Evolutionary conservation across 2,329 filamentous ascomycete genomes (phyloP).

Genomic region (Aureobasidium sp.): DNA sequence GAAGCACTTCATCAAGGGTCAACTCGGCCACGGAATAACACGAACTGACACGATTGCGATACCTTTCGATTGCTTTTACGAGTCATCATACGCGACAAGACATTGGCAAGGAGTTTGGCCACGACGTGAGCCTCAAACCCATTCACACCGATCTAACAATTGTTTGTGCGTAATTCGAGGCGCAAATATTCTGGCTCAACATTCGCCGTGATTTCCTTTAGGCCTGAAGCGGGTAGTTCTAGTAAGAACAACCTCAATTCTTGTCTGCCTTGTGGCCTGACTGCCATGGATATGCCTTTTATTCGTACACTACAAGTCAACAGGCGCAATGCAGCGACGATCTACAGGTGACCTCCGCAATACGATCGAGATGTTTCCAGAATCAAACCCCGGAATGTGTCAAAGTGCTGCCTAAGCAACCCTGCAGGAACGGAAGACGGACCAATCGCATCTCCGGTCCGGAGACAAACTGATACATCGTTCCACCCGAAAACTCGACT

Average conservation of each 20-base stretch:
- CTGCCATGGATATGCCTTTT: not conserved
- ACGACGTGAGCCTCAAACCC: not conserved
- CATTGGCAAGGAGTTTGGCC: not conserved
- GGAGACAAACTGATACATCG: not conserved
- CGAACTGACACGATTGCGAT: not conserved
- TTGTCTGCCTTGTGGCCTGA: not conserved
- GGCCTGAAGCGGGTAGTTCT: not conserved
- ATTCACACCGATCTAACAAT: not conserved
- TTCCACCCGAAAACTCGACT: not conserved
- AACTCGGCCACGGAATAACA: not conserved
- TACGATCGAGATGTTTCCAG: not conserved
- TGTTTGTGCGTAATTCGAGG: not conserved
- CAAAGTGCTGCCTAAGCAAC: slow-evolving; percentile 8
- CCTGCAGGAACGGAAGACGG: slow-evolving; percentile 6
- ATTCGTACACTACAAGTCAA: not conserved
- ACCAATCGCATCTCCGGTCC: not conserved
- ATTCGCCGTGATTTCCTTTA: too few species aligned
- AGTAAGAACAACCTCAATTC: not conserved
- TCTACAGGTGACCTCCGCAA: not conserved
- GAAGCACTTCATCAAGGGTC: not conserved
- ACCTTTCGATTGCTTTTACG: not conserved
- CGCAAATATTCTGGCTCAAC: not conserved
- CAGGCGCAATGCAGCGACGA: not conserved
- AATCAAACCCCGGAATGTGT: slow-evolving; percentile 2
- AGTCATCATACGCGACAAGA: not conserved